Conservation (phyloP, 306 rosid genomes). For the Quercus alba region DNA sequence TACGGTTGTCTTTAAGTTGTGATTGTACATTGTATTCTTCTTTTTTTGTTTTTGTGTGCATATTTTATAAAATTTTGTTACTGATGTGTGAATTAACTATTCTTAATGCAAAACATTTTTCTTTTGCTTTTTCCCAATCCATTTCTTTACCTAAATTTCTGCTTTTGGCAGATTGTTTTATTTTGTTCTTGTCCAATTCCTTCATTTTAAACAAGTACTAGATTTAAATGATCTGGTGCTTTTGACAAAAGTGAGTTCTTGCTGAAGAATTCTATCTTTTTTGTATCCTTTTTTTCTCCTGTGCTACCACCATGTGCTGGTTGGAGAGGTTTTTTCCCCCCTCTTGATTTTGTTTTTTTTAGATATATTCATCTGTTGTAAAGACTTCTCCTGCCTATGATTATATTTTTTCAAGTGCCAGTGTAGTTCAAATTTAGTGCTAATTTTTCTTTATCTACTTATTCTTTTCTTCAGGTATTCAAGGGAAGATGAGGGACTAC, state of each 20-base stretch:
- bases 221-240: background rate
- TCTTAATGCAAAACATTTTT: background rate
- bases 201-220: background rate
- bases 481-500: slow-evolving; percentile 98
- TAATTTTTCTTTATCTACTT: background rate
- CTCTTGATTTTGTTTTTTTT: too few species aligned
- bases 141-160: background rate
- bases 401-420: background rate
- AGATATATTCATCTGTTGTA: background rate
- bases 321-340: background rate
- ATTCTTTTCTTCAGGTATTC: slow-evolving; percentile 60
- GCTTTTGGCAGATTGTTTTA: background rate
- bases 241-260: background rate
- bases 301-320: background rate
- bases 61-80: background rate
- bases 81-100: background rate
- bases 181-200: background rate
- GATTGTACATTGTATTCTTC: background rate
- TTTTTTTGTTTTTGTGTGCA: background rate
- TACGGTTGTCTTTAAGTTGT: background rate
- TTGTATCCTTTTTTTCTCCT: background rate
- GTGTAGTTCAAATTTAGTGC: slow-evolving; percentile 6
- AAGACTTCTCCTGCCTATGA: slow-evolving; percentile 9
- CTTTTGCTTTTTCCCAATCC: background rate
- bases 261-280: background rate